These are phyloP conservation scores for Kuraishia floccosa DNA, from an alignment of 805 yeast genomes.

Conservation along the genomic window DNA sequence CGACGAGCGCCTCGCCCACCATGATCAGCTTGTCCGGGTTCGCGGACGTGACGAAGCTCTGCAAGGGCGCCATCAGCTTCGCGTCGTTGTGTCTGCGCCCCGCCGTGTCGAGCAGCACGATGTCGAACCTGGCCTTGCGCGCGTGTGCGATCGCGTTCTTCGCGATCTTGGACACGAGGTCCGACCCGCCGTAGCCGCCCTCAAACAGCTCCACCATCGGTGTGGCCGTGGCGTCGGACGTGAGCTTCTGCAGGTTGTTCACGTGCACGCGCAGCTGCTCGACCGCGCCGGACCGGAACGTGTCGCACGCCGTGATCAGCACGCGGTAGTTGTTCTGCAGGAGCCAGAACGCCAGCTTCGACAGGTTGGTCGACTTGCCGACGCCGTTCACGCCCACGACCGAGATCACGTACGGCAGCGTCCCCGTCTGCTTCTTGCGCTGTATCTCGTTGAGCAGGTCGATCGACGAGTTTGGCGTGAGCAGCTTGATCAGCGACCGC, in stretches of 20 bases:
- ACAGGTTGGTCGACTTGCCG: slow-evolving; percentile 91
- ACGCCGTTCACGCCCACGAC: slow-evolving; percentile 98
- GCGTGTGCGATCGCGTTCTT: slow-evolving; percentile 83
- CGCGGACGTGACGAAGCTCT: slow-evolving; percentile 91
- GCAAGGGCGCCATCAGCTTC: slow-evolving; percentile 88
- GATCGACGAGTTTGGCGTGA: slow-evolving; percentile 87
- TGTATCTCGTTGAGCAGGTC: slow-evolving; percentile 79
- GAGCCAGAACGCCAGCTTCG: slow-evolving; percentile 92
- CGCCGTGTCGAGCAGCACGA: slow-evolving; percentile 92
- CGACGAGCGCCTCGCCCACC: slow-evolving; percentile 98
- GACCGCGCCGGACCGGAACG: slow-evolving; percentile 98
- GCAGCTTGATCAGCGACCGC: slow-evolving; percentile 58
- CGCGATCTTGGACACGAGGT: slow-evolving; percentile 85
- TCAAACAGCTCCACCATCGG: slow-evolving; percentile 67
- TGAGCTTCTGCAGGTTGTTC: slow-evolving; percentile 61
- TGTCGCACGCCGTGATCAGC: slow-evolving; percentile 92
- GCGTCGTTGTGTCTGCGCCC: slow-evolving; percentile 96
- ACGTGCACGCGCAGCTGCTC: slow-evolving; percentile 95
- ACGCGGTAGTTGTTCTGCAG: slow-evolving; percentile 81
- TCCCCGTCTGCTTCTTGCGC: slow-evolving; percentile 20
- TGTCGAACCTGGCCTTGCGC: slow-evolving; percentile 56
- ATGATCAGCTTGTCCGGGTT: slow-evolving; percentile 92
- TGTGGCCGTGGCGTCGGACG: slow-evolving; percentile 28
- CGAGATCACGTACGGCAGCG: slow-evolving; percentile 83
- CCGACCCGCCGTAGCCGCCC: slow-evolving; percentile 96